Conservation (phyloP, 768 basidiomycete species). For the Trametes punicea region DNA sequence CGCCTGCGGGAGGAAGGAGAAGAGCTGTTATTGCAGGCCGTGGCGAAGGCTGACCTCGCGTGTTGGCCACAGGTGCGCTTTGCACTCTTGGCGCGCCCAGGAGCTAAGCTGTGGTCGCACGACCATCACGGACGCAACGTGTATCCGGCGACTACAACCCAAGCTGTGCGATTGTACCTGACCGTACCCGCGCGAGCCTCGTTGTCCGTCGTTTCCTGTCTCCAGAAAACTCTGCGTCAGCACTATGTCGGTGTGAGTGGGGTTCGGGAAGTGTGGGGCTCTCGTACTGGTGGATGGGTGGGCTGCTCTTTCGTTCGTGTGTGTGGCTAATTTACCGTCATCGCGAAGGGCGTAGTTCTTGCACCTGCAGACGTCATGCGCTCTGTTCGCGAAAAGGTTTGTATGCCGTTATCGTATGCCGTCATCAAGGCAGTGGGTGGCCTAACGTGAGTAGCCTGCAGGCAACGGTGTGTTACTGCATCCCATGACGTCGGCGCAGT, state of each 20-base stretch:
- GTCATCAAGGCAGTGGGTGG: background rate
- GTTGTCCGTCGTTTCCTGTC: background rate
- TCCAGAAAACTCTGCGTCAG: background rate
- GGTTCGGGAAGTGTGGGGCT: background rate
- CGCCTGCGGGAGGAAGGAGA: background rate
- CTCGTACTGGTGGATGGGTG: background rate
- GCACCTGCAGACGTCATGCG: background rate
- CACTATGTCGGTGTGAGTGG: background rate
- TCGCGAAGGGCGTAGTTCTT: no score
- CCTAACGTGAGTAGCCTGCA: background rate
- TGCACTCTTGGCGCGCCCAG: background rate
- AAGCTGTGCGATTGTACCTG: background rate
- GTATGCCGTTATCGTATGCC: background rate
- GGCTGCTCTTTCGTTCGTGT: no score
- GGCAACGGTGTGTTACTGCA: background rate
- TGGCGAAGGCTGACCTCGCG: background rate
- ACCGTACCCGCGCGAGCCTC: background rate
- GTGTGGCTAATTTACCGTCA: no score
- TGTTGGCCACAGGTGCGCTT: background rate
- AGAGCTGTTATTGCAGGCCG: background rate
- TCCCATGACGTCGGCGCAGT: slow-evolving; percentile 1
- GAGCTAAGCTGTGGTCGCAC: background rate
- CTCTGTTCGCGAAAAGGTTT: background rate
- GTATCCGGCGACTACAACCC: background rate
- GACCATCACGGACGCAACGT: slow-evolving; percentile 1